Conservation (phyloP, 2,329 filamentous ascomycete genomes). For the Colletotrichum sidae region DNA sequence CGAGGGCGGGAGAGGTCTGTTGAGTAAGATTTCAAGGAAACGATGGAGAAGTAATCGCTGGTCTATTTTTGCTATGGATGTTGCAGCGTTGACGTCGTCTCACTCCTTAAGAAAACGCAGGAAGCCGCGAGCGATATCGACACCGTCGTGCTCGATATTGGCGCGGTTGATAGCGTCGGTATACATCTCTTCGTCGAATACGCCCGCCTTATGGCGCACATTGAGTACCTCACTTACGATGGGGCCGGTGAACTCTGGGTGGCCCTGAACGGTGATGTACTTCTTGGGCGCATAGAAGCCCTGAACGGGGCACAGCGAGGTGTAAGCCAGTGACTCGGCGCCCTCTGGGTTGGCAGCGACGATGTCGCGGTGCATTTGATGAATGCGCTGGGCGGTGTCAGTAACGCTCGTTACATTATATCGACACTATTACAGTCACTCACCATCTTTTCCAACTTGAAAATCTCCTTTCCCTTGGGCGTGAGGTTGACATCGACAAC, state of each 20-base stretch:
- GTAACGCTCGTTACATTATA: background rate
- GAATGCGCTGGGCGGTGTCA: constrained; percentile 66
- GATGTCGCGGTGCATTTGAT: constrained; percentile 89
- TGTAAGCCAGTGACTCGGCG: constrained; percentile 72
- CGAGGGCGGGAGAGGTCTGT: too few relatives aligned
- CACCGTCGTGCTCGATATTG: constrained; percentile 78
- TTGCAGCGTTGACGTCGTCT: background rate
- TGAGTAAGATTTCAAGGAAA: too few relatives aligned
- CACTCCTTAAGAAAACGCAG: constrained; percentile 78
- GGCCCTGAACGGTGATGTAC: constrained; percentile 84
- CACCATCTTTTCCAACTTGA: constrained; percentile 72
- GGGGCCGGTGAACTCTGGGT: constrained; percentile 82
- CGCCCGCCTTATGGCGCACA: constrained; percentile 71
- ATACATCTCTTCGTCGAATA: constrained; percentile 78
- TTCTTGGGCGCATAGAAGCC: constrained; percentile 77
- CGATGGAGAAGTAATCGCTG: constrained; percentile 18
- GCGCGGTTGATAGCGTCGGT: constrained; percentile 76
- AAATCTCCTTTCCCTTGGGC: constrained; percentile 76
- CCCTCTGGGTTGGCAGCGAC: constrained; percentile 73
- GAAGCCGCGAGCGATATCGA: constrained; percentile 80
- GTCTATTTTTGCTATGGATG: constrained; percentile 30
- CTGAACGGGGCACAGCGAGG: constrained; percentile 78
- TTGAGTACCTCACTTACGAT: constrained; percentile 78
- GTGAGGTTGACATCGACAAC: constrained; percentile 78
- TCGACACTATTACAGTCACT: constrained; percentile 23